Percentiles rank a stretch among this genome's conserved stretches.
Evolutionary conservation across 2,329 filamentous ascomycete species (phyloP).

Genomic region (Nigrograna mackinnonii): DNA sequence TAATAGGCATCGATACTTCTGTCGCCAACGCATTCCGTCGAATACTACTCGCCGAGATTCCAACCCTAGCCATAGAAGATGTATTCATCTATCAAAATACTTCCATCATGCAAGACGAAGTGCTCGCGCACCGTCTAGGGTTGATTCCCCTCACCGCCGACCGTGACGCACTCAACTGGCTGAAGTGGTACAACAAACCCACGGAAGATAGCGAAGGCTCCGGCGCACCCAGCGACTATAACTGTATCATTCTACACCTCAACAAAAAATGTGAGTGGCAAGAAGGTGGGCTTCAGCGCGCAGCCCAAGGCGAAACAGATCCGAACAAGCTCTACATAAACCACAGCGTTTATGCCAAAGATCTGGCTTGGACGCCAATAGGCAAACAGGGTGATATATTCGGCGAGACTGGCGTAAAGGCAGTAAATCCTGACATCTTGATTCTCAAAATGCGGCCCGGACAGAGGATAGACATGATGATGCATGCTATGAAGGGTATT

Average conservation of each 20-base stretch:
- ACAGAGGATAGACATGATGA: conserved; percentile 81
- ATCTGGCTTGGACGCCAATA: conserved; percentile 73
- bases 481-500: conserved; percentile 94
- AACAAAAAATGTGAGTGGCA: conserved; percentile 82
- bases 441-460: conserved; percentile 92
- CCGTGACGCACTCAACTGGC: conserved; percentile 75
- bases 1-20: conserved; percentile 88
- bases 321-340: conserved; percentile 84
- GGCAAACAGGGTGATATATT: conserved; percentile 57
- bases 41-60: conserved; percentile 92
- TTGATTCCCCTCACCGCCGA: conserved; percentile 86
- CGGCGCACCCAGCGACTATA: conserved; percentile 68
- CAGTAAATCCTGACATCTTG: conserved; percentile 89
- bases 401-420: conserved; percentile 64
- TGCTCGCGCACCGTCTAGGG: conserved; percentile 86
- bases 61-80: conserved; percentile 89
- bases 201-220: conserved; percentile 50
- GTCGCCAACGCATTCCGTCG: conserved; percentile 97
- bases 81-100: conserved; percentile 97
- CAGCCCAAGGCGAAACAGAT: conserved; percentile 73
- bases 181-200: conserved; percentile 81
- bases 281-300: conserved; percentile 58
- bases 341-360: conserved; percentile 63
- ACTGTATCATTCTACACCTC: conserved; percentile 81
- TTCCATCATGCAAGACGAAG: conserved; percentile 96